Percentiles rank a stretch among this genome's conserved stretches.
These are phyloP conservation scores for Capsicum chinense DNA, from an alignment of 257 asterid genomes.

Conservation along the genomic window DNA sequence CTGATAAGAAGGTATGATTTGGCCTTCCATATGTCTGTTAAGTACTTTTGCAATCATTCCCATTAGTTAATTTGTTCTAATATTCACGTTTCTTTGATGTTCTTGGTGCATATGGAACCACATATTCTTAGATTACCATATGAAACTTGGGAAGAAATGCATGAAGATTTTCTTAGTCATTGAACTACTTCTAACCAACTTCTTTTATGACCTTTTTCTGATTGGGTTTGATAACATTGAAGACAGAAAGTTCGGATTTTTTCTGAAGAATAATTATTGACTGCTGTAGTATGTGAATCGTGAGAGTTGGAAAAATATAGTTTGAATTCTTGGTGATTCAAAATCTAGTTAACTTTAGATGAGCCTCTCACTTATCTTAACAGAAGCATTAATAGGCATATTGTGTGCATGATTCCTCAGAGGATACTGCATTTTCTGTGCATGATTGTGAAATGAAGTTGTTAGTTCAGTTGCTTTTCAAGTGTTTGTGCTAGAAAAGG, in stretches of 20 bases:
- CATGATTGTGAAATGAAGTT: background rate
- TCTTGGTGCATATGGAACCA: slow-evolving; percentile 8
- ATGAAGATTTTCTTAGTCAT: background rate
- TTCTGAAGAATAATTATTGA: background rate
- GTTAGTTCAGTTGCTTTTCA: background rate
- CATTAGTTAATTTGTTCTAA: background rate
- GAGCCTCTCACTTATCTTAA: background rate
- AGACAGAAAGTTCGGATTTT: background rate
- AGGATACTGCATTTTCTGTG: slow-evolving; percentile 20
- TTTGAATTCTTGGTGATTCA: background rate
- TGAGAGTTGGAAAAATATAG: background rate
- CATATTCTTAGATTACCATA: background rate
- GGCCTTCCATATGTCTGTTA: slow-evolving; percentile 2
- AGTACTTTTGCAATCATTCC: slow-evolving; percentile 11
- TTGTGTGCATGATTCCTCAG: slow-evolving; percentile 22
- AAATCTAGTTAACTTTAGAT: background rate
- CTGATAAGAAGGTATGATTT: slow-evolving; percentile 64
- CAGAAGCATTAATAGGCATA: background rate
- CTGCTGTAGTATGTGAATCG: background rate
- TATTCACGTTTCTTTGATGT: background rate
- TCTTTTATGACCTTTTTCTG: background rate
- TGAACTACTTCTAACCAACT: background rate
- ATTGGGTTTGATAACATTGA: slow-evolving; percentile 1
- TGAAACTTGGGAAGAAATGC: background rate
- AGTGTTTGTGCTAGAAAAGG: slow-evolving; percentile 13